Evolutionary conservation across 352 stramenopile genomes (phyloP), one percentile per base, ranked within the genome.

Genomic region (Phytophthora podocarpi): DNA sequence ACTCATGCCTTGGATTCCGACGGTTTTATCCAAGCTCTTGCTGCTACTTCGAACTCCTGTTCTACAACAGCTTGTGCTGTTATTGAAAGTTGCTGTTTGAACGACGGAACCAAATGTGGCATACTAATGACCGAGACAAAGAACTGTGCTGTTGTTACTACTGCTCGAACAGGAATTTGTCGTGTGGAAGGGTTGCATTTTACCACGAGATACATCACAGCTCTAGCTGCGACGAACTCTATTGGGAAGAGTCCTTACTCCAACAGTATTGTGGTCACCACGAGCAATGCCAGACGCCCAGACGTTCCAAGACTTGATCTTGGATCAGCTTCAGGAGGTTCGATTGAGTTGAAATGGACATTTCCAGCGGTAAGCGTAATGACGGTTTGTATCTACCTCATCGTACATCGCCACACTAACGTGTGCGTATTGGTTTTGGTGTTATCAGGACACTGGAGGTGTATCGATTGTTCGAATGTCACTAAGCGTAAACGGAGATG

Each of bases 401-500:
- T n/a, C 8, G 27, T 37, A 24, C 23, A 37, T 36, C 5, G 26
- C 3, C 9, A 53, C 3, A 31, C 15, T 42, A 42, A 41, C 20
- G 15, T 23, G 16, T 26, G 9, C 15, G 5, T 35, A 5, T 35
- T 18, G 30, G 26, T 28, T 31, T 27, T 58, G 18, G 11, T 21
- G 37, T 42, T 53, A 37, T 26, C 27, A 60, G 79, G 61, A 86
- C 45, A 76, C 63, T 20, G 79, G 79, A 15, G 79, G 79, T 13
- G 60, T 28, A 0, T 53, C 67, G 1, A 76, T 88, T 43, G 53
- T 60, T 10, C 68, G 67, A 6, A 43, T 79, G 13, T 81, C 72
- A 6, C 49, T 88, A 1, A 70, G 41, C 13, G 43, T 63, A 0
- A 64, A 78, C 31, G 78, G 76, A 39, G 13, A 46, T 4, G 27